These are phyloP conservation scores for Scenedesmus sp. DNA, from an alignment of 163 green algal genomes.

Conservation along the genomic window DNA sequence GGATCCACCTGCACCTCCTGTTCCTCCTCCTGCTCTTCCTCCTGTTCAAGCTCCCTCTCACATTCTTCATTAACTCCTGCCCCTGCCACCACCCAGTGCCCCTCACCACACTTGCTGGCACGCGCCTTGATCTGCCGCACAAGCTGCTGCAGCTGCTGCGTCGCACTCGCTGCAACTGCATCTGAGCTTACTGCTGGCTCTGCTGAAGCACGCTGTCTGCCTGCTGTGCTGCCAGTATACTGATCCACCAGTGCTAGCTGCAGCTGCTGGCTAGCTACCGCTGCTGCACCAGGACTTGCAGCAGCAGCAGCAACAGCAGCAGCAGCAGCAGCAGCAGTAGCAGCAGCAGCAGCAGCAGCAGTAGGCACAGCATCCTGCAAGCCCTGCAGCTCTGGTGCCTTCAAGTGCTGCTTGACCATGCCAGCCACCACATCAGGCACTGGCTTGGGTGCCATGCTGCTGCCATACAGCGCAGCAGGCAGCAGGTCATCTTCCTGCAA, in stretches of 20 bases:
- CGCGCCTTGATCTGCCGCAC: conserved; percentile 29
- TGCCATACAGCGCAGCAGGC: conserved; percentile 61
- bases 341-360: conserved; percentile 16
- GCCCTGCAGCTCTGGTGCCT: background rate
- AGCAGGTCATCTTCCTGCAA: conserved; percentile 64
- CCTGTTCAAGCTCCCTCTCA: conserved; percentile 66
- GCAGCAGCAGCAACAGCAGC: background rate
- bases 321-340: background rate
- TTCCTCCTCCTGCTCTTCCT: conserved; percentile 71
- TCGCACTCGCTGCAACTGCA: background rate
- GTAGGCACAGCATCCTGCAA: background rate
- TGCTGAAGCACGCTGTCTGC: no score
- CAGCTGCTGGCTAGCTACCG: background rate
- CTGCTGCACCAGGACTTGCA: background rate
- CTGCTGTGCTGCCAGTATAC: background rate
- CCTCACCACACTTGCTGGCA: conserved; percentile 40
- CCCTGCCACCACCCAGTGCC: conserved; percentile 52
- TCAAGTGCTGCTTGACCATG: conserved; percentile 25
- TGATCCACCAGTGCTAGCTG: background rate
- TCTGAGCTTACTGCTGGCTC: background rate
- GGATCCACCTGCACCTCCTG: conserved; percentile 56
- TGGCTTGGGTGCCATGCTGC: conserved; percentile 2
- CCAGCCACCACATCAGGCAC: conserved; percentile 38
- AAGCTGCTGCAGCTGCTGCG: background rate
- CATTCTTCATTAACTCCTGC: conserved; percentile 60